phyloP scores from a whole-genome alignment of 768 basidiomycete genomes.

The Mycena polygramma region DNA sequence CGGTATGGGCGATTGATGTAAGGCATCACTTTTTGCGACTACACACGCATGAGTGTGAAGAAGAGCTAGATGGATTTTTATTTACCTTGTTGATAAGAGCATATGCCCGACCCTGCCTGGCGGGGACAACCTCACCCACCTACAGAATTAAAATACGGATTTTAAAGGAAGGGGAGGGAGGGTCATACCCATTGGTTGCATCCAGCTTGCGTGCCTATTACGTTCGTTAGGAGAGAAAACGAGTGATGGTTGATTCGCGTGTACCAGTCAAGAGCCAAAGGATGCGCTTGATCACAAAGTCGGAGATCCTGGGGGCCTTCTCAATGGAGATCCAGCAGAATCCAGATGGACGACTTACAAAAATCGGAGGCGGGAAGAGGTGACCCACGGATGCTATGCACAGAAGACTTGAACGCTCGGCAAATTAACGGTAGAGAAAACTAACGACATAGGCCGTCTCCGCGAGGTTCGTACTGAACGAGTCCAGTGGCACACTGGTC shows the following conservation, averaged over 20 bases:
- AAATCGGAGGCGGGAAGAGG: conserved; percentile 67
- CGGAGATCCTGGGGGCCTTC: conserved; percentile 52
- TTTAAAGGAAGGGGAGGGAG: too few relatives aligned
- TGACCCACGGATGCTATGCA: conserved; percentile 70
- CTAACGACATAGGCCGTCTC: conserved; percentile 66
- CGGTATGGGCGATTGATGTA: conserved; percentile 72
- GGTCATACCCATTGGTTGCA: conserved; percentile 70
- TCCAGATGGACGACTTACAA: conserved; percentile 51
- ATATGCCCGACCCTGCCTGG: conserved; percentile 70
- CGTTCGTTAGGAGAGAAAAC: conserved; percentile 42
- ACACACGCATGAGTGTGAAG: background rate
- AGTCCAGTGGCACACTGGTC: conserved; percentile 57
- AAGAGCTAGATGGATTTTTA: background rate
- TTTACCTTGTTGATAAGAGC: conserved; percentile 72
- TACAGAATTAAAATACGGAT: conserved; percentile 34
- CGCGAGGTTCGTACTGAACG: conserved; percentile 69
- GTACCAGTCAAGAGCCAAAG: conserved; percentile 72
- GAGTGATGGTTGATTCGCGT: conserved; percentile 40
- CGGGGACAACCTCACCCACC: conserved; percentile 68
- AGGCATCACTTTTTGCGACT: conserved; percentile 70
- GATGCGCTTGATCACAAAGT: conserved; percentile 71
- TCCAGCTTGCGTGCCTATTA: conserved; percentile 63
- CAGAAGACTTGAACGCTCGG: background rate
- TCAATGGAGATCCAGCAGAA: background rate
- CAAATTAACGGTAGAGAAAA: conserved; percentile 17